phyloP scores from a whole-genome alignment of 768 basidiomycete genomes.

The Boletales sp. region DNA sequence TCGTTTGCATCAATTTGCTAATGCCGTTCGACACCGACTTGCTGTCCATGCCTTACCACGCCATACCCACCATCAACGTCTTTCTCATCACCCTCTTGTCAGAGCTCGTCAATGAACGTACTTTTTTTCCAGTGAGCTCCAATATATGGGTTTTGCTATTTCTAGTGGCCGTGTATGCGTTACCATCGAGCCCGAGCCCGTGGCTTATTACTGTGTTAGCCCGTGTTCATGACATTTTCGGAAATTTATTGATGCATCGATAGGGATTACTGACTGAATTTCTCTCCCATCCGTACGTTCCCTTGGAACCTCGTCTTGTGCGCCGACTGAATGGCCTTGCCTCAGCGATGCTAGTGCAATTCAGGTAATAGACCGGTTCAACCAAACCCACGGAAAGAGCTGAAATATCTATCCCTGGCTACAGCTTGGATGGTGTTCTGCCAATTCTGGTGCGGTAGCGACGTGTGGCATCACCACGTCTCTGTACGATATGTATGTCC shows the following conservation, averaged over 20 bases:
- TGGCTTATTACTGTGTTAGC: conserved; percentile 59
- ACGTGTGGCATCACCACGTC: conserved; percentile 58
- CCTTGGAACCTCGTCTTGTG: background rate
- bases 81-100: conserved; percentile 47
- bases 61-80: conserved; percentile 37
- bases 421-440: conserved; percentile 55
- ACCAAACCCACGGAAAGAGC: too few relatives aligned
- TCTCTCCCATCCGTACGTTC: conserved; percentile 41
- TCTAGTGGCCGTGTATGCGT: conserved; percentile 50
- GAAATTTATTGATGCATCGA: background rate
- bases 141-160: conserved; percentile 62
- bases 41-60: conserved; percentile 53
- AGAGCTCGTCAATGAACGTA: conserved; percentile 49
- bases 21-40: conserved; percentile 53
- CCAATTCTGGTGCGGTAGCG: conserved; percentile 57
- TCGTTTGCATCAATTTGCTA: background rate
- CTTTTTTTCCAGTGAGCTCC: conserved; percentile 49
- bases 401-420: too few relatives aligned
- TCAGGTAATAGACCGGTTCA: too few relatives aligned
- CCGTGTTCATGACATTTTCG: conserved; percentile 9
- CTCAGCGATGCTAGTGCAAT: conserved; percentile 46
- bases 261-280: conserved; percentile 36
- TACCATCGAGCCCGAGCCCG: conserved; percentile 45
- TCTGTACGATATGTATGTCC: conserved; percentile 49
- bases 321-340: background rate